Evolutionary conservation across 1,284 basidiomycete species (phyloP).

Genomic region (Ceraceosorus guamensis): DNA sequence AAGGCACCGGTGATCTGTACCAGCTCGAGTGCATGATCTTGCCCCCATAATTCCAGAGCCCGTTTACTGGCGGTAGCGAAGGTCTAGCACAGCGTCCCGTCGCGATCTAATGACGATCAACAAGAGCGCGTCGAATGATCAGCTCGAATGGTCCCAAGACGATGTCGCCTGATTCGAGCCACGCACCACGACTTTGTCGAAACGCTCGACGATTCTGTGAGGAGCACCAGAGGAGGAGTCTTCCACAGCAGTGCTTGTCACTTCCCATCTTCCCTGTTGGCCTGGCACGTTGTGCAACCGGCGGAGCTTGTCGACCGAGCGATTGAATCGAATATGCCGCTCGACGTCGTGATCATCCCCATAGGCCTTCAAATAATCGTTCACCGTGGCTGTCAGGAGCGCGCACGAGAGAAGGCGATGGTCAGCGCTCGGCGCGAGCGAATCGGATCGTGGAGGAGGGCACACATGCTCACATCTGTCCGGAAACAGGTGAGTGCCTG

Average conservation of each 20-base stretch:
- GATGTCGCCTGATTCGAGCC: too few species aligned
- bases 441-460: too few species aligned
- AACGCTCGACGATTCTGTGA: slow-evolving; percentile 30
- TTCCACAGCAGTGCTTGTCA: too few species aligned
- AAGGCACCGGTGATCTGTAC: slow-evolving; percentile 50
- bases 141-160: too few species aligned
- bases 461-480: slow-evolving; percentile 15
- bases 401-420: too few species aligned
- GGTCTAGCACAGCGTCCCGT: slow-evolving; percentile 54
- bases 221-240: too few species aligned
- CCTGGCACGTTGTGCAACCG: too few species aligned
- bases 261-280: background rate
- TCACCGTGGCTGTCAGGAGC: too few species aligned
- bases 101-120: too few species aligned
- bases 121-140: too few species aligned
- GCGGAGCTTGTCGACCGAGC: too few species aligned
- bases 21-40: slow-evolving; percentile 52
- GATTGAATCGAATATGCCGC: background rate
- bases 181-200: slow-evolving; percentile 47
- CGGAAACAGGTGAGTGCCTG: slow-evolving; percentile 17
- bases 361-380: slow-evolving; percentile 50
- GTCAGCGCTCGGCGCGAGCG: too few species aligned
- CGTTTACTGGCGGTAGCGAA: slow-evolving; percentile 50
- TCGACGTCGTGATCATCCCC: slow-evolving; percentile 18
- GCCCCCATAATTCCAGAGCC: slow-evolving; percentile 50